phyloP scores from a whole-genome alignment of 164 flowering plant genomes.

The Vitis vinifera region ASM3070453v1 NC_081812.1:22659501-22660000 shows the following conservation, averaged over 20 bases:
- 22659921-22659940: constrained; percentile 18
- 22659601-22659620: too few relatives aligned
- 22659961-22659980: not conserved
- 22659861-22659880: constrained; percentile 99
- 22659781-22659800: constrained; percentile 58
- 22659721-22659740: not conserved
- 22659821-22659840: constrained; percentile 75
- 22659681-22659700: too few relatives aligned
- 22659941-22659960: not conserved
- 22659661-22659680: too few relatives aligned
- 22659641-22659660: too few relatives aligned
- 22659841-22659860: constrained; percentile 92
- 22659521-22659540: too few relatives aligned
- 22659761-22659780: constrained; percentile 45
- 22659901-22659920: constrained; percentile 97
- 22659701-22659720: too few relatives aligned
- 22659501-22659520: too few relatives aligned
- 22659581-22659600: too few relatives aligned
- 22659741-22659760: not conserved
- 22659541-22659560: too few relatives aligned
- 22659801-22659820: constrained; percentile 87
- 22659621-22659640: too few relatives aligned
- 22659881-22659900: constrained; percentile 97
- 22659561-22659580: too few relatives aligned
- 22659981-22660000: not conserved